Conservation (phyloP, 805 yeast species). For the Metschnikowia matae region DNA sequence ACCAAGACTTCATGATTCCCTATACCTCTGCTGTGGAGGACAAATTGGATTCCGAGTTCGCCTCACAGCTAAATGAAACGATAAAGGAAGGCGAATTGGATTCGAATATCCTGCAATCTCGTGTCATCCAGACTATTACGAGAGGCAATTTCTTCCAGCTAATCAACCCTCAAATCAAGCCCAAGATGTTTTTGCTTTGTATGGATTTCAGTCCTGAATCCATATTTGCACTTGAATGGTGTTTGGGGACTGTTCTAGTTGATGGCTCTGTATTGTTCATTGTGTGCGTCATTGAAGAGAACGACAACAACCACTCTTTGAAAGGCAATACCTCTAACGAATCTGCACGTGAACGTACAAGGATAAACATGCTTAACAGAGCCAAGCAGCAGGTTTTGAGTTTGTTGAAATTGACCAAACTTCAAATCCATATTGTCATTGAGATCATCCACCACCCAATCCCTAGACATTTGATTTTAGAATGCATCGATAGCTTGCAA, state of each 20-base stretch:
- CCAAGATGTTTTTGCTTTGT: slow-evolving; percentile 68
- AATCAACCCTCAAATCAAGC: slow-evolving; percentile 39
- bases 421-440: slow-evolving; percentile 68
- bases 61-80: slow-evolving; percentile 48
- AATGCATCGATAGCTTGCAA: slow-evolving; percentile 63
- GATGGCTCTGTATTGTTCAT: slow-evolving; percentile 80
- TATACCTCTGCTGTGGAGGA: slow-evolving; percentile 68
- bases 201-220: slow-evolving; percentile 84
- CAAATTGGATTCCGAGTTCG: slow-evolving; percentile 56
- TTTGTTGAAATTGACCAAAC: slow-evolving; percentile 58
- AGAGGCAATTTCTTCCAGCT: slow-evolving; percentile 62
- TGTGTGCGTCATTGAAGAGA: slow-evolving; percentile 50
- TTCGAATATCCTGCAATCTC: slow-evolving; percentile 46
- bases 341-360: slow-evolving; percentile 30
- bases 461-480: slow-evolving; percentile 66
- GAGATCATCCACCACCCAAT: slow-evolving; percentile 75
- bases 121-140: slow-evolving; percentile 67
- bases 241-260: slow-evolving; percentile 77
- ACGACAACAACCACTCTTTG: slow-evolving; percentile 38
- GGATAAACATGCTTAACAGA: slow-evolving; percentile 38
- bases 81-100: slow-evolving; percentile 55
- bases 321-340: slow-evolving; percentile 38
- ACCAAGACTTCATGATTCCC: slow-evolving; percentile 46
- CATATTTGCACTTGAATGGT: slow-evolving; percentile 79
- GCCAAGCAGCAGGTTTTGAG: slow-evolving; percentile 44